Base-by-base conservation (phyloP, 2,329 filamentous ascomycete species). In the Diplodia corticola region DNA sequence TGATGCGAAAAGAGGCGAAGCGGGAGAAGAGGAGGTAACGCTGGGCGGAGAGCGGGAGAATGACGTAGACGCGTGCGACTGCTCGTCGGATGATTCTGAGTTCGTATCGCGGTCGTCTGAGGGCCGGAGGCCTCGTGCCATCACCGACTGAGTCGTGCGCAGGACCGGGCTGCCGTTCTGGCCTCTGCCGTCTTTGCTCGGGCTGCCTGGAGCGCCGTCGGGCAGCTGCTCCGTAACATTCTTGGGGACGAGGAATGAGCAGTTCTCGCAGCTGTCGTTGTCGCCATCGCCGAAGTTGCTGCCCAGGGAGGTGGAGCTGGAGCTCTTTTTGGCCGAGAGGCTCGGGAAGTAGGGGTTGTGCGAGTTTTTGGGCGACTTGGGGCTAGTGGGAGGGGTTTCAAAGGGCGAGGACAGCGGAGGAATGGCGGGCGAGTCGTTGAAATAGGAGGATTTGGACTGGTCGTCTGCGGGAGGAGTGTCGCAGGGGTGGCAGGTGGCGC, bases 191-290 rank as follows among this genome's bases (percentile, higher is more conserved):
- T 84, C 81, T 65, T 81, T 79, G 51, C 74, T 76, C 17, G 81
- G 77, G 61, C 82, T 84, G 3, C 84, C 83, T 10, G 84, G 83
- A 2, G 83, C 82, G 22, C 83, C 83, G 9, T 79, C 78, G 15
- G 85, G 83, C 3, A 87, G 78, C 69, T 82, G 79, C 69, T 82
- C 82, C 75, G 81, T 83, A 70, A 84, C 80, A 71, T 81, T 80
- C 70, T 84, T 82, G 9, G 85, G 85, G 1, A 87, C 77, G 6
- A 82, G 81, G 71, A 87, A 80, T 69, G 80, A 82, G 74, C 85
- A 87, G 73, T 85, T 86, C 64, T 84, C 84, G 74, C 85, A 87
- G 13, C 81, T 82, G 53, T 85, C 84, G 49, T 80, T 78, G 65
- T 85, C 83, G 64, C 74, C 73, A 70, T 71, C 75, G 70, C 76